These are phyloP conservation scores for Cubamyces lactineus DNA, from an alignment of 768 basidiomycete species.

Conservation along the genomic window DNA sequence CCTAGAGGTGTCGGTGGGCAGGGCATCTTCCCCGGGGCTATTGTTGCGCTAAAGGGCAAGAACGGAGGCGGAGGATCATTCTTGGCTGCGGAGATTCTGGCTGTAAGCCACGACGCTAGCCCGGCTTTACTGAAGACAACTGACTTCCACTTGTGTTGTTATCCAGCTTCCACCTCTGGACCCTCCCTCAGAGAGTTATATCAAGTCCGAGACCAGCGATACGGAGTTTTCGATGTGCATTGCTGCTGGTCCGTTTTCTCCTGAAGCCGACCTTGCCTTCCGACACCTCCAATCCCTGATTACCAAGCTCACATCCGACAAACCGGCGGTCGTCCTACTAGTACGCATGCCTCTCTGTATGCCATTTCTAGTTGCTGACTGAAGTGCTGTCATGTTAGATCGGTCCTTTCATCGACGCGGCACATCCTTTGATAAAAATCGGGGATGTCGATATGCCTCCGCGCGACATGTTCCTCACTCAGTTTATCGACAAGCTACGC, in stretches of 20 bases:
- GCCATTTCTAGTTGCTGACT: not conserved
- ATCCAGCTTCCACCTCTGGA: conserved; percentile 40
- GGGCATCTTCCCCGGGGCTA: conserved; percentile 86
- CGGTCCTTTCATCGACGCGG: conserved; percentile 87
- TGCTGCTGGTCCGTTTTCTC: conserved; percentile 86
- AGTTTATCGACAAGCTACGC: conserved; percentile 61
- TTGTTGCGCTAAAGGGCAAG: conserved; percentile 83
- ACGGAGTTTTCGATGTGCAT: conserved; percentile 65
- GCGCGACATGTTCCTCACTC: conserved; percentile 64
- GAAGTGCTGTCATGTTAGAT: conserved; percentile 48
- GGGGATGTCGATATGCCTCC: conserved; percentile 76
- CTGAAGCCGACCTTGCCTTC: conserved; percentile 76
- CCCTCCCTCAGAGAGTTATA: conserved; percentile 34
- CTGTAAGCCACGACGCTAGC: conserved; percentile 54
- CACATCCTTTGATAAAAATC: conserved; percentile 71
- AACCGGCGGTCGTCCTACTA: conserved; percentile 79
- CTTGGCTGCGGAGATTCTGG: conserved; percentile 76
- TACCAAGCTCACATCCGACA: conserved; percentile 57
- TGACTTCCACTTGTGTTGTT: not conserved
- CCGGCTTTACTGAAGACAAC: not conserved
- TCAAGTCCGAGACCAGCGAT: conserved; percentile 46
- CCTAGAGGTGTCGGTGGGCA: conserved; percentile 62
- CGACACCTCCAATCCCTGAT: conserved; percentile 70
- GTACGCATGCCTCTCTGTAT: conserved; percentile 41
- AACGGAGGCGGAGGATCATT: conserved; percentile 94